A percentile compares a stretch with the other conserved stretches of the same genome.
phyloP scores from a whole-genome alignment of 345 rosid genomes.

The Arabis hirsuta region DNA sequence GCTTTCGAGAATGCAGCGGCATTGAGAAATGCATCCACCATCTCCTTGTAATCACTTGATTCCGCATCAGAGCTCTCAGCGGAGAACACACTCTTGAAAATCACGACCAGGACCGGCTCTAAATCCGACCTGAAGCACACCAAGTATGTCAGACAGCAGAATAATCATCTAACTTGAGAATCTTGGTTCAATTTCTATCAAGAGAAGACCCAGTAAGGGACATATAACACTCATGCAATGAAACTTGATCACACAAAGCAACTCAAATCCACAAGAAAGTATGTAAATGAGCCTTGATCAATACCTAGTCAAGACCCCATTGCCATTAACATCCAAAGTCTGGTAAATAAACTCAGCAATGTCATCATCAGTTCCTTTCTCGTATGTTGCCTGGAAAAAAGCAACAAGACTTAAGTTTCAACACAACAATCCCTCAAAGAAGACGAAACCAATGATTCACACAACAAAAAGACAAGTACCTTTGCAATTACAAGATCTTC shows the following conservation, averaged over 20 bases:
- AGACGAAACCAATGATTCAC: neutral
- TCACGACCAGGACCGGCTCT: slow-evolving; percentile 53
- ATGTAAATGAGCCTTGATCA: neutral
- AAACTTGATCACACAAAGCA: slow-evolving; percentile 1
- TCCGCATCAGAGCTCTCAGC: slow-evolving; percentile 43
- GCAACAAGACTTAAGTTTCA: neutral
- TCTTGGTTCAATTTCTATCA: neutral
- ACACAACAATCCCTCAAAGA: neutral
- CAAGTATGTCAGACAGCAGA: neutral
- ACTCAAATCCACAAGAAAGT: slow-evolving; percentile 10
- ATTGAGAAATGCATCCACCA: slow-evolving; percentile 56
- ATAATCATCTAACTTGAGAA: neutral
- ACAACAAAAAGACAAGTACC: slow-evolving; percentile 42
- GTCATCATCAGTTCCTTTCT: slow-evolving; percentile 81
- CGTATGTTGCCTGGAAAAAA: slow-evolving; percentile 68
- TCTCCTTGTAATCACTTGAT: slow-evolving; percentile 47
- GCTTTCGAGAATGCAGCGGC: slow-evolving; percentile 64
- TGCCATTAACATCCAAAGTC: slow-evolving; percentile 66
- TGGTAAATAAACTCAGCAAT: slow-evolving; percentile 82
- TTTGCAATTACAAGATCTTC: slow-evolving; percentile 91
- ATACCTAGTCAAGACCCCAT: slow-evolving; percentile 70
- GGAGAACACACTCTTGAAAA: slow-evolving; percentile 57
- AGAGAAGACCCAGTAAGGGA: neutral
- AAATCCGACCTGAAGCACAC: slow-evolving; percentile 72
- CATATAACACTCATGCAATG: neutral